A percentile compares a stretch with the other conserved stretches of the same genome.
These are phyloP conservation scores for Chlorella sorokiniana DNA, from an alignment of 139 green algal genomes.

Conservation along the genomic window DNA sequence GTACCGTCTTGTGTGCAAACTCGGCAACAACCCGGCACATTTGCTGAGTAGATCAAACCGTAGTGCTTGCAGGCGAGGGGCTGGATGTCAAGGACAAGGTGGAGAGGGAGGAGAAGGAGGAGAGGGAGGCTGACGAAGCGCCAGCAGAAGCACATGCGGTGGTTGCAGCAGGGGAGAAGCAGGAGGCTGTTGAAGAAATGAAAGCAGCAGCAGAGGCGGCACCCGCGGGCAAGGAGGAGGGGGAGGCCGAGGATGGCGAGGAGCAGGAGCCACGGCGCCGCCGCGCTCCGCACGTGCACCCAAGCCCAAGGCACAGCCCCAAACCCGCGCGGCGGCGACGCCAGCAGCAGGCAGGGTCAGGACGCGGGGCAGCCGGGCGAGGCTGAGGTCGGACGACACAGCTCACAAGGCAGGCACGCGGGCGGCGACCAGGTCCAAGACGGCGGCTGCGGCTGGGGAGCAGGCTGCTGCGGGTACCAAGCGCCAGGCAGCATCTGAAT, in stretches of 20 bases:
- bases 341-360: neutral
- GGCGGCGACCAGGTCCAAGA: neutral
- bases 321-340: neutral
- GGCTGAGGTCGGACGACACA: neutral
- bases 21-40: no score
- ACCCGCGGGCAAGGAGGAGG: neutral
- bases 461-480: neutral
- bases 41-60: no score
- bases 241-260: neutral
- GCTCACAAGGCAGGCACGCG: neutral
- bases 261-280: neutral
- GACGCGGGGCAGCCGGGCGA: neutral
- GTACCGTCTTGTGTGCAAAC: no score
- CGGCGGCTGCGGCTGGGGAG: neutral
- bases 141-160: neutral
- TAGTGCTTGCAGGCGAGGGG: neutral
- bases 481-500: constrained; percentile 6
- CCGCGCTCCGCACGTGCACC: neutral
- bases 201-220: neutral
- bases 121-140: neutral
- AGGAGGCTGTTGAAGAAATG: neutral
- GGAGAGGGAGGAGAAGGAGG: neutral
- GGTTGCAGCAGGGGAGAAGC: neutral
- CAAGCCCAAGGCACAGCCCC: neutral
- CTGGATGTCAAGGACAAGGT: neutral